Evolutionary conservation across 176 grass and related monocot genomes (phyloP).

Genomic region (Paspalum notatum): DNA sequence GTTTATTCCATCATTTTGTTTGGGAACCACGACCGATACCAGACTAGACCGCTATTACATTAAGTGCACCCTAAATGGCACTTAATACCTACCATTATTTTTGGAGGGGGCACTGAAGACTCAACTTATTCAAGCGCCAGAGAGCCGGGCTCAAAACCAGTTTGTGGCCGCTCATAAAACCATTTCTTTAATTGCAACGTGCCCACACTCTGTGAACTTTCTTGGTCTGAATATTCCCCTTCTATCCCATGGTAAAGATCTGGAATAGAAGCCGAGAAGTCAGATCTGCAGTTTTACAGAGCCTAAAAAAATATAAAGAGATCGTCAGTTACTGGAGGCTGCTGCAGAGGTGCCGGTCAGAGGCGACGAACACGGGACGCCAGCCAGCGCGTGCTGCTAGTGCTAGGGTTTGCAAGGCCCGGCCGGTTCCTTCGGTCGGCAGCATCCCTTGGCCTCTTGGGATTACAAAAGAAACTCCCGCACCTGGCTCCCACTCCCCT

Average conservation of each 20-base stretch:
- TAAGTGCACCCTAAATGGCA: neutral
- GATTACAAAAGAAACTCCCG: conserved; percentile 52
- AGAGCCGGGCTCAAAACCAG: conserved; percentile 6
- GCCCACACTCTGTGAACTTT: conserved; percentile 3
- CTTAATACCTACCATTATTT: neutral
- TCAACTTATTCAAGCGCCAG: neutral
- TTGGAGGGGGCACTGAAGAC: neutral
- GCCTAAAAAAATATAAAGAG: conserved; percentile 10
- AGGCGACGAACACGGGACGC: neutral
- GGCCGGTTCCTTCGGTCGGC: conserved; percentile 47
- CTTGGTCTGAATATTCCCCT: conserved; percentile 46
- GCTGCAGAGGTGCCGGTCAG: neutral
- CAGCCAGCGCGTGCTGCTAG: neutral
- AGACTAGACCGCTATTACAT: neutral
- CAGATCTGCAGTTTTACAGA: conserved; percentile 52
- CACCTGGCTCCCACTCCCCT: conserved; percentile 35
- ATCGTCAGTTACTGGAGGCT: conserved; percentile 2
- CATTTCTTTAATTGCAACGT: conserved; percentile 34
- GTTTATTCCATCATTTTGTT: neutral
- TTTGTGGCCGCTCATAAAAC: neutral
- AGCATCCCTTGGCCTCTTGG: conserved; percentile 42
- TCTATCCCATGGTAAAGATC: conserved; percentile 45
- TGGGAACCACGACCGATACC: too few species aligned
- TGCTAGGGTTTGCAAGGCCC: conserved; percentile 39
- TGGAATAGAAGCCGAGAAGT: conserved; percentile 52